phyloP scores from a whole-genome alignment of 2,329 filamentous ascomycete species.

The Teratosphaeria nubilosa region DNA sequence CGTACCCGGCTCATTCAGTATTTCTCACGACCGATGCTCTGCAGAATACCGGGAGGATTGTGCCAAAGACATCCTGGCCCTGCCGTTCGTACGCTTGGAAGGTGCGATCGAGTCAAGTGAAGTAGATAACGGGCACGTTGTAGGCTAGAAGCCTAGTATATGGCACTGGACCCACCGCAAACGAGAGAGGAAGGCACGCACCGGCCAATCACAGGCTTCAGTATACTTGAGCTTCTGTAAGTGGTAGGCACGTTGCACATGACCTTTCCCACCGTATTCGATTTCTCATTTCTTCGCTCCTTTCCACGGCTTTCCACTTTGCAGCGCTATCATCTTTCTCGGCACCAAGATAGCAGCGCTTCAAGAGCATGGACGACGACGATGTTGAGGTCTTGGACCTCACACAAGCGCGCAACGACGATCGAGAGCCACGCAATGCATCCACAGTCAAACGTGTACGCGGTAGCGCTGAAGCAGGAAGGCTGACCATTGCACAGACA shows the following conservation, averaged over 20 bases:
- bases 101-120: neutral
- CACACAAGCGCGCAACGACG: neutral
- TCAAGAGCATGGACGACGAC: neutral
- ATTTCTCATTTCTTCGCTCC: neutral
- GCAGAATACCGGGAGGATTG: neutral
- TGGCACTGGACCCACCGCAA: neutral
- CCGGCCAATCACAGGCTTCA: neutral
- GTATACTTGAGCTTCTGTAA: neutral
- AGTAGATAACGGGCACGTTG: neutral
- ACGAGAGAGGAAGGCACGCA: neutral
- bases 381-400: neutral
- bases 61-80: neutral
- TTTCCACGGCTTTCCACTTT: neutral
- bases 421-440: neutral
- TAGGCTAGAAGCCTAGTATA: neutral
- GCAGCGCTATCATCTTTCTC: neutral
- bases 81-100: neutral
- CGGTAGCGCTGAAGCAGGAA: neutral
- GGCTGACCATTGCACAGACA: neutral
- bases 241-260: neutral
- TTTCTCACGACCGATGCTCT: neutral
- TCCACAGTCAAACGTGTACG: neutral
- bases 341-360: neutral
- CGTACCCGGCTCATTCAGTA: neutral
- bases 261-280: neutral